Conservation (phyloP, 2,329 filamentous ascomycete species). For the Achaetomium macrosporum region DNA sequence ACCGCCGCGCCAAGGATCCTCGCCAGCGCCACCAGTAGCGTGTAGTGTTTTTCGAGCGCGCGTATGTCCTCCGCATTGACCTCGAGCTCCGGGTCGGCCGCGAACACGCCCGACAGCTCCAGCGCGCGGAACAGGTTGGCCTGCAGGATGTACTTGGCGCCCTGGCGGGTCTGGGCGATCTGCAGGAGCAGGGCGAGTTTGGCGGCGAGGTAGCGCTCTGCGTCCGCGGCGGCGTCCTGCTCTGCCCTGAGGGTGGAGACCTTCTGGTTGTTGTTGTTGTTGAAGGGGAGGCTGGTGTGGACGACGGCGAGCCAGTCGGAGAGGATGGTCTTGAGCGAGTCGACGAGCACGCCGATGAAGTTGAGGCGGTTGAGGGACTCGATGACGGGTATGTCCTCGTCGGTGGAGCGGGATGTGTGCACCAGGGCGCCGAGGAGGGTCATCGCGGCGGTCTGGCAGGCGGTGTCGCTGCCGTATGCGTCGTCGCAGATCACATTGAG, state of each 20-base stretch:
- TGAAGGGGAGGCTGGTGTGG: slow-evolving; percentile 11
- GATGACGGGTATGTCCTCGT: slow-evolving; percentile 70
- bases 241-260: background rate
- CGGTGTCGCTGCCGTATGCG: slow-evolving; percentile 75
- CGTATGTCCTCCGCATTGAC: slow-evolving; percentile 64
- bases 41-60: slow-evolving; percentile 76
- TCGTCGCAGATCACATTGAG: slow-evolving; percentile 89
- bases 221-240: slow-evolving; percentile 31
- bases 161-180: slow-evolving; percentile 75
- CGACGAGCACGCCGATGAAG: slow-evolving; percentile 83
- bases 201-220: slow-evolving; percentile 54
- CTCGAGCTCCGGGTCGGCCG: slow-evolving; percentile 86
- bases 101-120: slow-evolving; percentile 77
- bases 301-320: slow-evolving; percentile 60
- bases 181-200: slow-evolving; percentile 77
- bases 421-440: slow-evolving; percentile 77
- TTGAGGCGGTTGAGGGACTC: slow-evolving; percentile 79
- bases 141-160: slow-evolving; percentile 81
- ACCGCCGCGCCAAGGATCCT: slow-evolving; percentile 78
- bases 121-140: slow-evolving; percentile 80
- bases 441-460: slow-evolving; percentile 78
- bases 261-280: background rate
- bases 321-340: slow-evolving; percentile 74
- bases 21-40: slow-evolving; percentile 71
- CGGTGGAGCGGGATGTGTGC: slow-evolving; percentile 48